Conservation (phyloP, 148 eudicot genomes). For the Dianthus caryophyllus region DNA sequence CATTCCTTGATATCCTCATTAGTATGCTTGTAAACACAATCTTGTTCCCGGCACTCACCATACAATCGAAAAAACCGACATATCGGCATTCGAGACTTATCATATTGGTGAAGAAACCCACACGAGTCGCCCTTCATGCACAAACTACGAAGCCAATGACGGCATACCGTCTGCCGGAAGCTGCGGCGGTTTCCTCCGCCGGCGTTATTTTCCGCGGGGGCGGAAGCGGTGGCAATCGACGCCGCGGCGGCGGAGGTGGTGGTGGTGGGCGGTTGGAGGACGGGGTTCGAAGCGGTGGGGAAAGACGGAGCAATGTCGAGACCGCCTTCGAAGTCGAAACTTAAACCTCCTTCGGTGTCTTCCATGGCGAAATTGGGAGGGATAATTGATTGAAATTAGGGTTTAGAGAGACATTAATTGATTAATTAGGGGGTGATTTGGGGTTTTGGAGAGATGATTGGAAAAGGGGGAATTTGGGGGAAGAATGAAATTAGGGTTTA, state of each 20-base stretch:
- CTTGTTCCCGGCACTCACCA: conserved; percentile 94
- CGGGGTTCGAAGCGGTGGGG: conserved; percentile 70
- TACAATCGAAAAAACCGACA: conserved; percentile 76
- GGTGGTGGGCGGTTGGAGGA: conserved; percentile 37
- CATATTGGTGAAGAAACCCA: conserved; percentile 96
- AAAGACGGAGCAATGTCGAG: conserved; percentile 57
- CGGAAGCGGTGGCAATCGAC: conserved; percentile 14
- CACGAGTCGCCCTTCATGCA: conserved; percentile 99
- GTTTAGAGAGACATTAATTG: conserved; percentile 2
- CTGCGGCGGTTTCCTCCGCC: conserved; percentile 52
- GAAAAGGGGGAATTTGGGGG: no score
- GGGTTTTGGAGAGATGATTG: no score
- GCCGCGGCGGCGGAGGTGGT: conserved; percentile 28
- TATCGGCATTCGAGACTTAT: conserved; percentile 90
- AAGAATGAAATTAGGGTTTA: no score
- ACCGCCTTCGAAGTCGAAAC: conserved; percentile 95
- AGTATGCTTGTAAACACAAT: conserved; percentile 93
- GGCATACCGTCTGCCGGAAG: conserved; percentile 91
- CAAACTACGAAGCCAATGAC: conserved; percentile 92
- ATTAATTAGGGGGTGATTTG: neutral
- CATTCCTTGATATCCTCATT: conserved; percentile 97
- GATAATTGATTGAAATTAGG: neutral
- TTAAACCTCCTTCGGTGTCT: conserved; percentile 85
- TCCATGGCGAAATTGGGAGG: conserved; percentile 43
- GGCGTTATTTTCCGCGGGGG: neutral